Evolutionary conservation across 2,329 filamentous ascomycete species (phyloP).

Genomic region (Colletotrichum costaricense): DNA sequence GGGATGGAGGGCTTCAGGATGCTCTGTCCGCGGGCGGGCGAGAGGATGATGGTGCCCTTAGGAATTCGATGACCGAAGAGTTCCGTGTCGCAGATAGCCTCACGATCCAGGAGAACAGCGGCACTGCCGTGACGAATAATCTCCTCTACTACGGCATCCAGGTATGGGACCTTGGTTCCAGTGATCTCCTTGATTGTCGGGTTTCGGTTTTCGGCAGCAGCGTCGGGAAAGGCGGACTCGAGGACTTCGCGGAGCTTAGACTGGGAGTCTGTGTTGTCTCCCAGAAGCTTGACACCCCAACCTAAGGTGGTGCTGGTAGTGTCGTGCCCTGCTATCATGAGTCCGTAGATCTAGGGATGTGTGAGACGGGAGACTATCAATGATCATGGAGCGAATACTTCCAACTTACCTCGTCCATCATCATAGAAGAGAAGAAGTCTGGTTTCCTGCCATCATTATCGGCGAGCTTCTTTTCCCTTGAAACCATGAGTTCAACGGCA

Average conservation of each 20-base stretch:
- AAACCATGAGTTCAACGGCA: not conserved
- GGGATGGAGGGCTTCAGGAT: slow-evolving; percentile 40
- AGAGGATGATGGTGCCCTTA: slow-evolving; percentile 46
- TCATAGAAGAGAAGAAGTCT: not conserved
- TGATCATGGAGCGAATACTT: not conserved
- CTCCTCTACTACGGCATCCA: slow-evolving; percentile 47
- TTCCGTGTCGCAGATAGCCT: slow-evolving; percentile 43
- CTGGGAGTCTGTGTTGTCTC: slow-evolving; percentile 37
- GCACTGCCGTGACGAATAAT: slow-evolving; percentile 40
- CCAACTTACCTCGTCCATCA: not conserved
- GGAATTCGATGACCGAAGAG: slow-evolving; percentile 47
- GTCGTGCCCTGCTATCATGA: slow-evolving; percentile 23
- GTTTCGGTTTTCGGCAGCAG: slow-evolving; percentile 36
- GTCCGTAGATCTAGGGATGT: not conserved
- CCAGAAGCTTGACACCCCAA: slow-evolving; percentile 40
- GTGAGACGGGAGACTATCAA: not conserved
- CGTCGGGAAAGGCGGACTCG: slow-evolving; percentile 29
- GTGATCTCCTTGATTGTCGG: slow-evolving; percentile 41
- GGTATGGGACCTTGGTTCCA: slow-evolving; percentile 41
- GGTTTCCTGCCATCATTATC: not conserved
- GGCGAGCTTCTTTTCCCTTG: not conserved
- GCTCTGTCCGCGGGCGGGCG: slow-evolving; percentile 42
- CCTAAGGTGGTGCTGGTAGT: slow-evolving; percentile 6
- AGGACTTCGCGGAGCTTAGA: slow-evolving; percentile 38
- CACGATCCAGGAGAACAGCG: slow-evolving; percentile 38